Percentiles rank a stretch among this genome's conserved stretches.
phyloP scores from a whole-genome alignment of 192 early-diverging fungal species.

The Kappamyces sp. region DNA sequence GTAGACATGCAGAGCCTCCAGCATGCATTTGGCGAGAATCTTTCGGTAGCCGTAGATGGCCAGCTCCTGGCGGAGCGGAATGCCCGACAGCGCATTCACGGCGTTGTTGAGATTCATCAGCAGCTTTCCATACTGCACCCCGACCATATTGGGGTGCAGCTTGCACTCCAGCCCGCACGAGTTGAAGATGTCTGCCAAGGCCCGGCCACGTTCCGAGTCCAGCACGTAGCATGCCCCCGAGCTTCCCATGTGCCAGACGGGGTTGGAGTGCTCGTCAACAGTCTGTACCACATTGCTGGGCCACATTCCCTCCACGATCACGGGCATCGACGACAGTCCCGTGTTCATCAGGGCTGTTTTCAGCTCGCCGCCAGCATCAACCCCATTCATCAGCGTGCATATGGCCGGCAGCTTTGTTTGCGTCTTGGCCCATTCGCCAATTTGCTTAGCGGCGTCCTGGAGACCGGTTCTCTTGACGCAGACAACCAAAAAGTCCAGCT shows the following conservation, averaged over 20 bases:
- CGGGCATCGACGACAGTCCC: conserved; percentile 4
- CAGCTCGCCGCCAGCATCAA: conserved; percentile 8
- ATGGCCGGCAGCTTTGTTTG: conserved; percentile 1
- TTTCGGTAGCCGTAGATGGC: conserved; percentile 18
- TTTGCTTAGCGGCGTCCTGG: background rate
- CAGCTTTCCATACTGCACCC: conserved; percentile 35
- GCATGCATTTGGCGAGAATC: conserved; percentile 28
- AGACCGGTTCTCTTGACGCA: conserved; percentile 1
- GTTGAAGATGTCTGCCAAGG: conserved; percentile 20
- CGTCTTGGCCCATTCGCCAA: background rate
- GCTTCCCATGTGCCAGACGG: conserved; percentile 20
- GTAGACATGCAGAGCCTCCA: conserved; percentile 35
- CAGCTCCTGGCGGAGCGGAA: conserved; percentile 31
- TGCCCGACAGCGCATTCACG: conserved; percentile 31
- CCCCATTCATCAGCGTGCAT: conserved; percentile 14
- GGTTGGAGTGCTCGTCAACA: background rate
- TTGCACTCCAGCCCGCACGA: conserved; percentile 19
- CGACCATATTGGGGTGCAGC: conserved; percentile 24
- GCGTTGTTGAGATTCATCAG: conserved; percentile 45
- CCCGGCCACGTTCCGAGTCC: conserved; percentile 17
- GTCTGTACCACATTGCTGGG: conserved; percentile 5
- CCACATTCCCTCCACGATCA: conserved; percentile 14
- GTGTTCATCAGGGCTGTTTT: background rate
- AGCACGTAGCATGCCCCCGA: conserved; percentile 28
- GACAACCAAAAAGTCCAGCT: background rate